A percentile compares a stretch with the other conserved stretches of the same genome.
These are phyloP conservation scores for Rosa lucieae DNA, from an alignment of 306 rosid genomes.

Conservation along the genomic window DNA sequence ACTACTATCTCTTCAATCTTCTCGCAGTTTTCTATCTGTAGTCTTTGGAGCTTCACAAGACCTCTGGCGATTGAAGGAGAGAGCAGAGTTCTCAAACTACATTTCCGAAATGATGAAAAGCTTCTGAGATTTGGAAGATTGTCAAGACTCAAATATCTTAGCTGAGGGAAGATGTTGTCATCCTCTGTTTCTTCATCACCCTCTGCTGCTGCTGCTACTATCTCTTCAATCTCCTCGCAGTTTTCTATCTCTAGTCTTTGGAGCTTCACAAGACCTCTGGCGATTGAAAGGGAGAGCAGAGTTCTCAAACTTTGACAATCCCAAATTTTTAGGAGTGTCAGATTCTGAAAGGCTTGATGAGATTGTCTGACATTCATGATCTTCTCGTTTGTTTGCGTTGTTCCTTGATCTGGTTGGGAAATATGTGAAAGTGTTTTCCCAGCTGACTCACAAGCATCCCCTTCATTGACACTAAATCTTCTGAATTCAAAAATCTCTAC, in stretches of 20 bases:
- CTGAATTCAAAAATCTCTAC: background rate
- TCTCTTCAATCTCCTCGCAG: background rate
- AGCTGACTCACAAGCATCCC: background rate
- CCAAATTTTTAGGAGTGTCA: background rate
- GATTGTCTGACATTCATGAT: too few relatives aligned
- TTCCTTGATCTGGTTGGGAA: background rate
- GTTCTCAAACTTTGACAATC: background rate
- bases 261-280: background rate
- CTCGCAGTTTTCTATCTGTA: background rate
- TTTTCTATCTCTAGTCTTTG: background rate
- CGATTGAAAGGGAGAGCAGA: background rate
- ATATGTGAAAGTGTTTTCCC: background rate
- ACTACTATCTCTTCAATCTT: background rate
- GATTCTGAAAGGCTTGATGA: slow-evolving; percentile 1
- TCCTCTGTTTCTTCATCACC: too few relatives aligned
- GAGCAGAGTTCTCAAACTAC: too few relatives aligned
- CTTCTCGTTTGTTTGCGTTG: too few relatives aligned
- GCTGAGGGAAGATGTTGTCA: too few relatives aligned
- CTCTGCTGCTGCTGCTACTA: background rate
- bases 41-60: background rate
- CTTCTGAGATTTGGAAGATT: too few relatives aligned
- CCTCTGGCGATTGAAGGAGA: background rate
- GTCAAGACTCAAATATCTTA: too few relatives aligned
- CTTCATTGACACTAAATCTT: background rate
- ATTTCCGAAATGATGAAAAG: too few relatives aligned